phyloP scores from a whole-genome alignment of 108 stramenopile species.

The Skeletonema marinoi region DNA sequence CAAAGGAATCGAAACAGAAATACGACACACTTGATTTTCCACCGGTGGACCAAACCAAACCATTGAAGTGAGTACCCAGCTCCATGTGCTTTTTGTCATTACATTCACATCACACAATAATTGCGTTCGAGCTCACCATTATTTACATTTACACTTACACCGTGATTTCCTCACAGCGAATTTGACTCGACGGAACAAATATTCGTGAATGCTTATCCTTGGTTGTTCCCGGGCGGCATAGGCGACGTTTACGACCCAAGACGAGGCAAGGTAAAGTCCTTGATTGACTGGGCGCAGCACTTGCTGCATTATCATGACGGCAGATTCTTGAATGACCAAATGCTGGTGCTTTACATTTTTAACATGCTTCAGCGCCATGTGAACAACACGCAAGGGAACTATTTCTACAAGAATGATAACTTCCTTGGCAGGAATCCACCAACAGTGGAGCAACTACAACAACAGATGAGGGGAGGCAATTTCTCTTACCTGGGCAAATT shows the following conservation, averaged over 20 bases:
- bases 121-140: too few relatives aligned
- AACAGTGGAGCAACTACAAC: constrained; percentile 24
- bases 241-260: constrained; percentile 17
- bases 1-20: background rate
- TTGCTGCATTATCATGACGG: constrained; percentile 27
- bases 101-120: too few relatives aligned
- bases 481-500: background rate
- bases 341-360: constrained; percentile 13
- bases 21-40: background rate
- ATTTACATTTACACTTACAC: too few relatives aligned
- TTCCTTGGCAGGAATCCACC: too few relatives aligned
- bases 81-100: too few relatives aligned
- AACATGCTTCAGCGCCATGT: constrained; percentile 14
- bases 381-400: constrained; percentile 9
- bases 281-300: constrained; percentile 17
- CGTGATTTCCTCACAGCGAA: background rate
- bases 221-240: constrained; percentile 29
- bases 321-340: constrained; percentile 8
- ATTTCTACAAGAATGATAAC: constrained; percentile 10
- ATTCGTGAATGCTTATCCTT: constrained; percentile 14
- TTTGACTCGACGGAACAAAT: constrained; percentile 2
- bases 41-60: background rate
- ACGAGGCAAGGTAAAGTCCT: background rate
- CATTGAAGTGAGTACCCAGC: background rate
- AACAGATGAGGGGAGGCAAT: constrained; percentile 5